These are phyloP conservation scores for Fusarium sambucinum DNA, from an alignment of 2,329 filamentous ascomycete genomes.

Conservation along the genomic window DNA sequence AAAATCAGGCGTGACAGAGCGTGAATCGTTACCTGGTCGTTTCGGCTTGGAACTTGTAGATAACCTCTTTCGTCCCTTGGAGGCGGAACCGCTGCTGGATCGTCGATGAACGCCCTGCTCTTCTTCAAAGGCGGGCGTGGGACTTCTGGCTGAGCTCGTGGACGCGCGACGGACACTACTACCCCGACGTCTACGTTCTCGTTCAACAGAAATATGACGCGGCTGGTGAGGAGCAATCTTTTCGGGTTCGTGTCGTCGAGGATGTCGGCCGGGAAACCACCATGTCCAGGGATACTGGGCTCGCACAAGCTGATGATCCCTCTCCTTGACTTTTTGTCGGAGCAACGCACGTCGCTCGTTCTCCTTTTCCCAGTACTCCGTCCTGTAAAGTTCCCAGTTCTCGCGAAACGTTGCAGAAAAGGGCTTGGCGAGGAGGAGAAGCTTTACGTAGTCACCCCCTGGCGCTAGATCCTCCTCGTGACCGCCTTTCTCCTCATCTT, in stretches of 20 bases:
- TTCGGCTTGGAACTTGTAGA: conserved; percentile 58
- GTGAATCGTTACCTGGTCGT: conserved; percentile 60
- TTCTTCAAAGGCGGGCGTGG: conserved; percentile 64
- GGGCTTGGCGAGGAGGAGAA: conserved; percentile 90
- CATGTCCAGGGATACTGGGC: conserved; percentile 81
- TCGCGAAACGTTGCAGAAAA: conserved; percentile 95
- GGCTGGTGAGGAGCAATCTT: conserved; percentile 53
- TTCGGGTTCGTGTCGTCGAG: conserved; percentile 53
- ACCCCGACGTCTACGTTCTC: conserved; percentile 63
- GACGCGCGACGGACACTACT: conserved; percentile 66
- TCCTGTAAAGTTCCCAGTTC: conserved; percentile 95
- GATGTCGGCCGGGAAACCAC: conserved; percentile 80
- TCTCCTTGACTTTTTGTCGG: conserved; percentile 74
- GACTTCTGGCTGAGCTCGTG: conserved; percentile 63
- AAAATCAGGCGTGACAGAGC: conserved; percentile 67
- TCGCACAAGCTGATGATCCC: conserved; percentile 75
- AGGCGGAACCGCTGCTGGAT: conserved; percentile 62
- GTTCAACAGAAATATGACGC: conserved; percentile 59
- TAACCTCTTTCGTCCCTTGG: conserved; percentile 66
- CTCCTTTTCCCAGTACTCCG: conserved; percentile 96
- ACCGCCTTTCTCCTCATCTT: conserved; percentile 73
- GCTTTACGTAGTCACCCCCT: conserved; percentile 91
- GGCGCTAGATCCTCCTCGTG: conserved; percentile 92
- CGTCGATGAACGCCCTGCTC: conserved; percentile 58
- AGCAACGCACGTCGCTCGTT: conserved; percentile 87